Evolutionary conservation across 2,329 filamentous ascomycete genomes (phyloP), one percentile per base, ranked within the genome.

Genomic region (Scedosporium minutisporum): DNA sequence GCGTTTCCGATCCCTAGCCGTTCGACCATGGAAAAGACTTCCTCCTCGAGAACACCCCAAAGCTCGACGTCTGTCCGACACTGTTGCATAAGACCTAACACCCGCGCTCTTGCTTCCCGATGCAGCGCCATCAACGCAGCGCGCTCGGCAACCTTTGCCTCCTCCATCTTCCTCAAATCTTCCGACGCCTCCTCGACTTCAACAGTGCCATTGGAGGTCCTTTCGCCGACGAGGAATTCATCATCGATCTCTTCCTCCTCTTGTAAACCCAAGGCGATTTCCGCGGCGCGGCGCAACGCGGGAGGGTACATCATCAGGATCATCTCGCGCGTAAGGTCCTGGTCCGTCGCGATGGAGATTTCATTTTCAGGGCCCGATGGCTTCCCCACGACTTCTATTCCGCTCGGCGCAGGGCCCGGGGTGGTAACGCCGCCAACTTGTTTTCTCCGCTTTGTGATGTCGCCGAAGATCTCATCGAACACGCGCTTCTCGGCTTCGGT

Each of bases 31-130:
- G 80, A 77, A 67, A 92, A 89, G 12, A 92, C 85, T 60, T 91
- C 82, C 4, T 76, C 71, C 65, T 90, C 84, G 70, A 93, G 77
- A 3, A 88, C 72, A 6, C 83, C 71, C 88, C 89, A 92, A 9
- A 91, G 76, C 60, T 84, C 82, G 21, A 80, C 74, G 67, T 93
- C 89, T 0, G 83, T 83, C 63, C 75, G 67, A 18, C 86, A 86
- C 1, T 68, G 70, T 10, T 76, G 72, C 75, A 93, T 82, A 46
- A 83, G 68, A 5, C 67, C 65, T 65, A 83, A 80, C 7, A 91
- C 78, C 9, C 83, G 76, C 27, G 69, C 66, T 57, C 79, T 77
- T 69, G 87, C 85, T 6, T 74, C 67, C 9, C 72, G 69, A 9
- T 80, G 74, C 29, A 74, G 69, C 2, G 48, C 27, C 25, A 42